Base-by-base conservation (phyloP, 2,329 filamentous ascomycete genomes). In the Camptophora hylomeconis region DNA sequence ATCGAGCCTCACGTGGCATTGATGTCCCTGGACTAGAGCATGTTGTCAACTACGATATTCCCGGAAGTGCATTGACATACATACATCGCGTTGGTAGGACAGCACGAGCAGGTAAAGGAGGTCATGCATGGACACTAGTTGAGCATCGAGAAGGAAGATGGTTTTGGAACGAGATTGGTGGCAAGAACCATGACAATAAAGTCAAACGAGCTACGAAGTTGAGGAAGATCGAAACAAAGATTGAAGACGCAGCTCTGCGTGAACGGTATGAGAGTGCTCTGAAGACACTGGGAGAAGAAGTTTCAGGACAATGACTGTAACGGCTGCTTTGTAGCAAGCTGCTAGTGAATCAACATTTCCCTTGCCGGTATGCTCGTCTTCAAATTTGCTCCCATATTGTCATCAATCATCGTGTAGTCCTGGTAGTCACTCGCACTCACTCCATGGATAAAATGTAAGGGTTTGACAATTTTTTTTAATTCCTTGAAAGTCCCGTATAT, bases 61-160 rank as follows among this genome's bases (percentile, higher is more conserved):
- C 89, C 0, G 75, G 86, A 15, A 83, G 94, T 50, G 82, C 87
- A 3, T 84, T 94, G 53, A 87, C 94, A 54, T 98, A 98, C 54
- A 89, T 98, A 42, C 89, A 98, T 60, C 75, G 89, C 8, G 87
- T 94, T 27, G 89, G 89, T 52, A 78, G 89, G 57, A 98, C 89
- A 7, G 89, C 89, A 5, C 75, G 89, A 68, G 89, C 89, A 0
- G 89, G 89, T 0, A 72, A 83, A 25, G 67, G 65, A 31, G 89
- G 89, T 47, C 2, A 72, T 73, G 31, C 87, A 1, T 93, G 84
- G 81, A 93, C 84, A 0, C 58, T 98, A 8, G 75, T 92, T 26
- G 77, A 75, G 3, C 77, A 84, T 44, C 68, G 69, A 3, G 86
- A 98, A 56, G 84, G 76, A 13, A 71, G 79, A 24, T 93, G 89